These are phyloP conservation scores for Pulveroboletus sp. DNA, from an alignment of 768 basidiomycete genomes.

Conservation along the genomic window DNA sequence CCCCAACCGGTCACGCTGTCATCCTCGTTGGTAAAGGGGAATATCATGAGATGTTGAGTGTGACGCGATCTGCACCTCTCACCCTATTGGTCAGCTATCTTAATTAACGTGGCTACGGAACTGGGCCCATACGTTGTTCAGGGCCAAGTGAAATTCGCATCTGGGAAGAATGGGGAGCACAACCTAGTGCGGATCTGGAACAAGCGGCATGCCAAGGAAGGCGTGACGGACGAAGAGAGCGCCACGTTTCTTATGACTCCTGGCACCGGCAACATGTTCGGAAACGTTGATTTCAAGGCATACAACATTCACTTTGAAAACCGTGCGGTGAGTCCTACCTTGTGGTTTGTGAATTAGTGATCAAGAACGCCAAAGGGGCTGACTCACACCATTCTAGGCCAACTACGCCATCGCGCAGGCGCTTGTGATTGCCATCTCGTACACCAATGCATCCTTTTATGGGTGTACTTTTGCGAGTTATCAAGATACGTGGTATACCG, in stretches of 20 bases:
- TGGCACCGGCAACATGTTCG: background rate
- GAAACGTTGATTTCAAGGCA: background rate
- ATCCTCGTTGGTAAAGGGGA: conserved; percentile 59
- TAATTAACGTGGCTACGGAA: background rate
- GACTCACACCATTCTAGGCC: conserved; percentile 38
- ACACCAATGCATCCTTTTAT: conserved; percentile 62
- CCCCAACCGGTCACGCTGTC: conserved; percentile 35
- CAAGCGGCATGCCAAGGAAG: conserved; percentile 39
- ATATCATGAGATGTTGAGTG: conserved; percentile 59
- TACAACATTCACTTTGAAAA: conserved; percentile 4
- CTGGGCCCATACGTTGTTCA: conserved; percentile 11
- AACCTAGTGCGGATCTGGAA: conserved; percentile 56
- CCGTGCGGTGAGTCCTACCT: background rate
- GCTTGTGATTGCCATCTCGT: conserved; percentile 58
- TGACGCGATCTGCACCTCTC: conserved; percentile 52
- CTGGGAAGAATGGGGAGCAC: conserved; percentile 36
- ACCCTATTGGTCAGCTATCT: conserved; percentile 47
- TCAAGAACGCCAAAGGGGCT: too few species aligned
- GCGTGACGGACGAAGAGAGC: conserved; percentile 55
- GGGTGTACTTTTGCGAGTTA: conserved; percentile 13
- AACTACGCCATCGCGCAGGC: conserved; percentile 62
- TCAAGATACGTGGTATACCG: conserved; percentile 56
- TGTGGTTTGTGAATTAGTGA: too few species aligned
- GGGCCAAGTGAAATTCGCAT: conserved; percentile 50
- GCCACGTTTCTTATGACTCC: conserved; percentile 59